Evolutionary conservation across 352 stramenopile genomes (phyloP), one percentile per base, ranked within the genome.

Genomic region (Globisporangium irregulare): DNA sequence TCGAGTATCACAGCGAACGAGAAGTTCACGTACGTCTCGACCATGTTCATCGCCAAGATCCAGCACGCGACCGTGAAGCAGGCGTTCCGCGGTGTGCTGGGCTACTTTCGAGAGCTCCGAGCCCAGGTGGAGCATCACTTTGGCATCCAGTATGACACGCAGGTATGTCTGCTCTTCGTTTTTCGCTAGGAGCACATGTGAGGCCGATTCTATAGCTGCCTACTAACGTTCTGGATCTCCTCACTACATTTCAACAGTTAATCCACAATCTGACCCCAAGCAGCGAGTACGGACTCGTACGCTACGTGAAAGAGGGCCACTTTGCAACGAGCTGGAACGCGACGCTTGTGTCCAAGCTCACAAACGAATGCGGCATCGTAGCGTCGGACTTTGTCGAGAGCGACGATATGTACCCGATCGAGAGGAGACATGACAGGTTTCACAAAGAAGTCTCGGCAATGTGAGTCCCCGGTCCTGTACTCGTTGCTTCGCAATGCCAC

Each of bases 351-450:
- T 29, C 57, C 12, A 59, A n/a, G 53, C 41, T 67, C 41, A 64
- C 59, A n/a, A 41, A 9, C 9, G 59, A 64, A 1, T 29, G 22
- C 25, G 46, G 61, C 4, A n/a, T 48, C 2, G 64, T 90, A 29
- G 70, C 82, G 29, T 68, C 68, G 15, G 81, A 90, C 62, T 83
- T 77, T 46, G 71, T 86, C 29, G 77, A 84, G 50, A 58, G 68
- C 1, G 81, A 90, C 56, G 71, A 72, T 27, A 60, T 74, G 32
- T 68, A 77, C 64, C 61, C 46, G 2, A 24, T 27, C 9, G 29
- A 25, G n/a, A 18, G 29, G 1, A 50, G 34, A 2, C 14, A 32
- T 3, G 20, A 59, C 32, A 22, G 51, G 48, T 59, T 36, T 32
- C 32, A 36, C 12, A 62, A 62, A 43, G 29, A 62, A 25, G 57